These are phyloP conservation scores for Priceomyces fermenticarens DNA, from an alignment of 805 yeast genomes.

Conservation along the genomic window DNA sequence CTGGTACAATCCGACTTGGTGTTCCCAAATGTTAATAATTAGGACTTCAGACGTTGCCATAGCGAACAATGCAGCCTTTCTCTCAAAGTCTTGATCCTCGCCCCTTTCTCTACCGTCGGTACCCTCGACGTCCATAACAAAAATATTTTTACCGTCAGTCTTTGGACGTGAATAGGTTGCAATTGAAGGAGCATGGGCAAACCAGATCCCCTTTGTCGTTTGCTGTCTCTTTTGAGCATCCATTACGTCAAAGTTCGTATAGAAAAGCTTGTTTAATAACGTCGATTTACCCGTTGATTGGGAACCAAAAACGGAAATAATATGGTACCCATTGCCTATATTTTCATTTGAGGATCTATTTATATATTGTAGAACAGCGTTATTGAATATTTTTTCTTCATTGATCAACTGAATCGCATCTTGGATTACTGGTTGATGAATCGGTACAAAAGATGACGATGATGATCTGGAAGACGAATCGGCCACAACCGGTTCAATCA, in stretches of 20 bases:
- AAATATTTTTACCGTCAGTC: constrained; percentile 37
- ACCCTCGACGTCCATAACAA: constrained; percentile 97
- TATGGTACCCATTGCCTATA: constrained; percentile 64
- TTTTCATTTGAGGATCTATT: constrained; percentile 25
- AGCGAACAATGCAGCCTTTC: constrained; percentile 95
- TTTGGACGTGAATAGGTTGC: constrained; percentile 10
- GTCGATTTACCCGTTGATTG: constrained; percentile 97
- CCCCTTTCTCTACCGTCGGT: constrained; percentile 98
- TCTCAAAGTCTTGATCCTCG: constrained; percentile 96
- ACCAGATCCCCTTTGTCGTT: constrained; percentile 57
- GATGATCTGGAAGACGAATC: constrained; percentile 18
- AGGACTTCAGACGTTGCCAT: constrained; percentile 86
- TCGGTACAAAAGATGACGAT: constrained; percentile 39
- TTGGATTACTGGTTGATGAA: constrained; percentile 23
- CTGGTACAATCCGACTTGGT: constrained; percentile 93
- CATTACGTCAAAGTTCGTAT: constrained; percentile 91
- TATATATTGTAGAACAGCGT: constrained; percentile 31
- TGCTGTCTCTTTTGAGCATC: constrained; percentile 82
- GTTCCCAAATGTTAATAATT: constrained; percentile 94
- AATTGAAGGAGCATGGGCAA: constrained; percentile 37
- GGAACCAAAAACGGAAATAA: constrained; percentile 94
- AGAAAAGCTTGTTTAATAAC: constrained; percentile 77
- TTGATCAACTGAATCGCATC: constrained; percentile 61
- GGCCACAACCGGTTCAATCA: too few relatives aligned
- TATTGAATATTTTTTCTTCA: constrained; percentile 55